A percentile compares a stretch with the other conserved stretches of the same genome.
Evolutionary conservation across 176 grass and related monocot species (phyloP).

Genomic region (Cenchrus fungigraminus): DNA sequence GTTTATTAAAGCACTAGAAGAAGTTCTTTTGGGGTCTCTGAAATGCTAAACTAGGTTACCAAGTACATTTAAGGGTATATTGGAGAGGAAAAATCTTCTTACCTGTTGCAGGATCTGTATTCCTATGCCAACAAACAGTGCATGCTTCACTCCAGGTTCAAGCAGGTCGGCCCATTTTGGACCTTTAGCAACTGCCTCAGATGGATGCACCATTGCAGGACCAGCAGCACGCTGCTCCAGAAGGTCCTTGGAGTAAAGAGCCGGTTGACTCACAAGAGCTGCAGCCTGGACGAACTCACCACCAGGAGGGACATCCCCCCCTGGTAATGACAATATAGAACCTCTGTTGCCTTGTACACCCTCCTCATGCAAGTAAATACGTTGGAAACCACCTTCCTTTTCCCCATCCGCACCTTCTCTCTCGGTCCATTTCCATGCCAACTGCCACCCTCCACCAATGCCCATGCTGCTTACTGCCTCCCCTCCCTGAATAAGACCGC

Average conservation of each 20-base stretch:
- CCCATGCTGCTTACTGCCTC: constrained; percentile 87
- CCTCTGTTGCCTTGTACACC: constrained; percentile 63
- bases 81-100: constrained; percentile 19
- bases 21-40: not conserved
- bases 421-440: constrained; percentile 99
- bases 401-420: constrained; percentile 72
- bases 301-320: constrained; percentile 65
- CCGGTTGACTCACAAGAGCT: constrained; percentile 93
- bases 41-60: constrained; percentile 11
- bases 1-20: not conserved
- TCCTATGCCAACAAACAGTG: constrained; percentile 83
- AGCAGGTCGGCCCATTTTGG: constrained; percentile 75
- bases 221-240: constrained; percentile 70
- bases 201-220: constrained; percentile 94
- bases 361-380: constrained; percentile 98
- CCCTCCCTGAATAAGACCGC: constrained; percentile 61
- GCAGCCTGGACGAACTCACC: constrained; percentile 85
- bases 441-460: constrained; percentile 97
- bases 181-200: constrained; percentile 63
- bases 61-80: not conserved
- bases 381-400: constrained; percentile 87
- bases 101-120: constrained; percentile 98
- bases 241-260: constrained; percentile 81
- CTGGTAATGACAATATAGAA: constrained; percentile 79
- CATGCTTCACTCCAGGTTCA: constrained; percentile 91